Evolutionary conservation across 805 yeast genomes (phyloP).

Genomic region (Candida tibetensis): DNA sequence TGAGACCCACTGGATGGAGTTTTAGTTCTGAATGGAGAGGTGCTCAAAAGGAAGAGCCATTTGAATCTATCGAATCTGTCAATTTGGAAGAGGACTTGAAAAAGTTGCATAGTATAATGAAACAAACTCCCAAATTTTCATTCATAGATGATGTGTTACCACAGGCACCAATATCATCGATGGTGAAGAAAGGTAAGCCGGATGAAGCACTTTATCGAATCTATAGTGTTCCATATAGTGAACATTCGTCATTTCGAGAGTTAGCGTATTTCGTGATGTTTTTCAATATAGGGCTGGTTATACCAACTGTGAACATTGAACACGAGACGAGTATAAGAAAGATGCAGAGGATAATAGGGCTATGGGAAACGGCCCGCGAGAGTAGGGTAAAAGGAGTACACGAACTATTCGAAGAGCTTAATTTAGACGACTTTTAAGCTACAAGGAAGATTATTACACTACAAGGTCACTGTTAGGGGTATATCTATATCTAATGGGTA

Average conservation of each 20-base stretch:
- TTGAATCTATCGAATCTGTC: neutral
- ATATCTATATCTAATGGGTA: neutral
- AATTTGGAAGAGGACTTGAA: slow-evolving; percentile 1
- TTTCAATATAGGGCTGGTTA: slow-evolving; percentile 49
- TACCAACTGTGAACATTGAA: slow-evolving; percentile 73
- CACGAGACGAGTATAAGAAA: slow-evolving; percentile 20
- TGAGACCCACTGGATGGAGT: slow-evolving; percentile 92
- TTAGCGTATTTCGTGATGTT: slow-evolving; percentile 60
- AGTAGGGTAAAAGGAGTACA: slow-evolving; percentile 4
- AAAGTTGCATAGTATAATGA: slow-evolving; percentile 14
- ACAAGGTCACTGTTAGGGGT: too few species aligned
- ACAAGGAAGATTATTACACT: too few species aligned
- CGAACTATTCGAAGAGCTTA: neutral
- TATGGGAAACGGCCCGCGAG: slow-evolving; percentile 26
- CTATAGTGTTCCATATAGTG: slow-evolving; percentile 82
- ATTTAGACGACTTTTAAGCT: neutral
- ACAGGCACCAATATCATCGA: slow-evolving; percentile 20
- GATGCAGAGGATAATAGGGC: slow-evolving; percentile 32
- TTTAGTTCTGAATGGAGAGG: slow-evolving; percentile 27
- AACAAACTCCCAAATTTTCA: slow-evolving; percentile 18
- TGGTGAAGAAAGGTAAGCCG: slow-evolving; percentile 15
- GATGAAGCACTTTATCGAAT: slow-evolving; percentile 38
- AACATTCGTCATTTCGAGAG: slow-evolving; percentile 88
- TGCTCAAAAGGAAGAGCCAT: slow-evolving; percentile 9
- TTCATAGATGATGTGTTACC: slow-evolving; percentile 30